Evolutionary conservation across 2,329 filamentous ascomycete genomes (phyloP).

Genomic region (Neonectria coccinea): DNA sequence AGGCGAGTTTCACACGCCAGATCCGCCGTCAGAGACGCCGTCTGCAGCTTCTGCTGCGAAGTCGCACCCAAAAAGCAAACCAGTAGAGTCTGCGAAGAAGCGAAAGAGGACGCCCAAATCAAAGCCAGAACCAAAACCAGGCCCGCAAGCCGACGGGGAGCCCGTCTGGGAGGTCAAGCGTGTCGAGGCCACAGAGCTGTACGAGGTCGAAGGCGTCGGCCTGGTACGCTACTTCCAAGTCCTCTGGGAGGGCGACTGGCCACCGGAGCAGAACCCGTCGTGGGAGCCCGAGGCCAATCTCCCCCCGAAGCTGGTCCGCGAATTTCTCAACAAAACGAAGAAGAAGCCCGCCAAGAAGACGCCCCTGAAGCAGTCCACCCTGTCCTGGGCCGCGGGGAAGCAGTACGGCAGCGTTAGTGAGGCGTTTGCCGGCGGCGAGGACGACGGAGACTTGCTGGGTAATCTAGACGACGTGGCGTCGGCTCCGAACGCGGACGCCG

Average conservation of each 20-base stretch:
- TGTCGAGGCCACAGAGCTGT: slow-evolving; percentile 56
- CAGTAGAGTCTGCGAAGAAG: slow-evolving; percentile 22
- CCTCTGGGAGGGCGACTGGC: slow-evolving; percentile 69
- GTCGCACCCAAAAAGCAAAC: slow-evolving; percentile 11
- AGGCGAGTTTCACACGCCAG: slow-evolving; percentile 21
- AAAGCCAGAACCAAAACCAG: background rate
- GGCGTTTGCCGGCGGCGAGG: slow-evolving; percentile 43
- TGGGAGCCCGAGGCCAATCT: slow-evolving; percentile 70
- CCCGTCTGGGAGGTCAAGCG: slow-evolving; percentile 58
- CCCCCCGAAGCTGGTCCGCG: slow-evolving; percentile 53
- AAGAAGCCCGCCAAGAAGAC: slow-evolving; percentile 34
- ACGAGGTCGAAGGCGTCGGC: slow-evolving; percentile 52
- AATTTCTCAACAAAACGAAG: slow-evolving; percentile 52
- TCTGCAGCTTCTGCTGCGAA: slow-evolving; percentile 10
- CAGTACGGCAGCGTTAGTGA: slow-evolving; percentile 48
- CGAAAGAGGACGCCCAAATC: background rate
- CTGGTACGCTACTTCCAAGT: slow-evolving; percentile 62
- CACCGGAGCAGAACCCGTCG: slow-evolving; percentile 65
- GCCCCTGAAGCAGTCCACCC: slow-evolving; percentile 38
- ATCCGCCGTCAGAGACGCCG: background rate
- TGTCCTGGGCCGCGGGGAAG: slow-evolving; percentile 37
- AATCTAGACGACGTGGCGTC: background rate
- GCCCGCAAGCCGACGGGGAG: slow-evolving; percentile 32
- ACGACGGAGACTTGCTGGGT: slow-evolving; percentile 12
- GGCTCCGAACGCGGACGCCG: slow-evolving; percentile 2